Evolutionary conservation across 2,329 filamentous ascomycete genomes (phyloP).

Genomic region (Neodidymelliopsis sp.): DNA sequence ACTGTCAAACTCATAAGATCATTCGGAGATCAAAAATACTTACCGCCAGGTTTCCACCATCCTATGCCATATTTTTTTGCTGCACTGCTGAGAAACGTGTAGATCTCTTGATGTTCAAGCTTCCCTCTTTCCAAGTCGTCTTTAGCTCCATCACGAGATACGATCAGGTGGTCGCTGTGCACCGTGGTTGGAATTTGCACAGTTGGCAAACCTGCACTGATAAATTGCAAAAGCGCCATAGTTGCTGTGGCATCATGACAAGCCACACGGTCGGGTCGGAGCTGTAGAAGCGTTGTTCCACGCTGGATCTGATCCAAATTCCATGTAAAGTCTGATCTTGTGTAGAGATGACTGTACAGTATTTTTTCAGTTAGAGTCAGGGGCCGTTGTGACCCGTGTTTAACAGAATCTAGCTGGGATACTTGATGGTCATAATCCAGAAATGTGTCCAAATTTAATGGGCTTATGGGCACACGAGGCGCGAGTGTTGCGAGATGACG

Average conservation of each 20-base stretch:
- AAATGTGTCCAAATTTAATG: slow-evolving; percentile 13
- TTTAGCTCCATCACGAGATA: slow-evolving; percentile 44
- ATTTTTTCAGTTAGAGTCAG: slow-evolving; percentile 52
- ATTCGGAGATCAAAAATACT: not conserved
- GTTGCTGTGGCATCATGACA: slow-evolving; percentile 55
- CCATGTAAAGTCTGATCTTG: slow-evolving; percentile 26
- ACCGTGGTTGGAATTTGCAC: slow-evolving; percentile 52
- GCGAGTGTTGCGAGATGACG: slow-evolving; percentile 9
- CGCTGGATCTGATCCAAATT: slow-evolving; percentile 40
- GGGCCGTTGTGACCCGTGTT: slow-evolving; percentile 26
- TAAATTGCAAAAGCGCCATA: slow-evolving; percentile 55
- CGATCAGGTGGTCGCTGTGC: slow-evolving; percentile 52
- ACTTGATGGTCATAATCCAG: slow-evolving; percentile 21
- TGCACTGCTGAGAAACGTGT: slow-evolving; percentile 50
- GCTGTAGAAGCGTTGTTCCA: slow-evolving; percentile 49
- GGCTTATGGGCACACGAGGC: slow-evolving; percentile 22
- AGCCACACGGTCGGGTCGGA: slow-evolving; percentile 52
- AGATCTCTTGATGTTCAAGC: slow-evolving; percentile 49
- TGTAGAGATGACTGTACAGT: slow-evolving; percentile 50
- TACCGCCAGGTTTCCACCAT: slow-evolving; percentile 29
- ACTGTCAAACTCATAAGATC: not conserved
- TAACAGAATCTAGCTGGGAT: slow-evolving; percentile 18
- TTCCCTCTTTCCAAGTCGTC: slow-evolving; percentile 39
- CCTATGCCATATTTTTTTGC: slow-evolving; percentile 51
- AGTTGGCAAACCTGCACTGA: slow-evolving; percentile 50